A percentile compares a stretch with the other conserved stretches of the same genome.
phyloP scores from a whole-genome alignment of 2,329 filamentous ascomycete species.

The Chaetomiaceae sp. region DNA sequence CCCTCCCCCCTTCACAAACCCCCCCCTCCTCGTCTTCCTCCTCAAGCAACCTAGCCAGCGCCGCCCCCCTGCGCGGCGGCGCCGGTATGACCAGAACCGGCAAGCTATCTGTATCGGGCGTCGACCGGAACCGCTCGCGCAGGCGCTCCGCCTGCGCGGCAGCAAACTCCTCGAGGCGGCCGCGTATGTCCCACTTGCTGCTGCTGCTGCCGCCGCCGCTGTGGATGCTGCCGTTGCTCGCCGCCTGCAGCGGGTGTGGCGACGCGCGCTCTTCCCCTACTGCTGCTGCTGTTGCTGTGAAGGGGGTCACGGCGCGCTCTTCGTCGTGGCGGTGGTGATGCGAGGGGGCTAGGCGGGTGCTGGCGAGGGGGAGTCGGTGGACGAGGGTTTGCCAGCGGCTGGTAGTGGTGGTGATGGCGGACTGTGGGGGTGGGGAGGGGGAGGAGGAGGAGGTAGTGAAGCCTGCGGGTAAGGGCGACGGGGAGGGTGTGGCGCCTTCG shows the following conservation, averaged over 20 bases:
- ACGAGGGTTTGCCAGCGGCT: constrained; percentile 29
- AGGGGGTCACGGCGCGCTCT: constrained; percentile 7
- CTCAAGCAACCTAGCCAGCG: constrained; percentile 50
- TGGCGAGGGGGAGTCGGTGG: constrained; percentile 29
- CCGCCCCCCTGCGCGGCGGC: constrained; percentile 51
- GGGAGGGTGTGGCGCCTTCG: constrained; percentile 1
- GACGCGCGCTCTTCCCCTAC: no score
- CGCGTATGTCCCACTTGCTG: constrained; percentile 49
- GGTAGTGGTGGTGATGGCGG: constrained; percentile 5
- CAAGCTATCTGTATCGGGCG: constrained; percentile 48
- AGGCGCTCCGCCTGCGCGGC: constrained; percentile 55
- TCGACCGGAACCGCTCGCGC: constrained; percentile 49
- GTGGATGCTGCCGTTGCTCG: constrained; percentile 4
- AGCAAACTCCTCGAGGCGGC: constrained; percentile 55
- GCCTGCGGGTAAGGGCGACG: no score
- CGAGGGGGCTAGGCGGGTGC: constrained; percentile 5
- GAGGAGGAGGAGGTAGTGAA: no score
- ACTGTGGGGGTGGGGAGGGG: no score
- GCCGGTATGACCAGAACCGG: constrained; percentile 57
- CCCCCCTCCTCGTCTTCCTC: constrained; percentile 38
- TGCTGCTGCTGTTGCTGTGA: no score
- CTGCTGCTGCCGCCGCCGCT: constrained; percentile 1
- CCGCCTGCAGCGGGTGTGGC: no score
- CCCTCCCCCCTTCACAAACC: no score
- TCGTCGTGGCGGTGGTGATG: constrained; percentile 5